Evolutionary conservation across 208 protist genomes (phyloP).

Genomic region (Acanthamoeba sp.): DNA sequence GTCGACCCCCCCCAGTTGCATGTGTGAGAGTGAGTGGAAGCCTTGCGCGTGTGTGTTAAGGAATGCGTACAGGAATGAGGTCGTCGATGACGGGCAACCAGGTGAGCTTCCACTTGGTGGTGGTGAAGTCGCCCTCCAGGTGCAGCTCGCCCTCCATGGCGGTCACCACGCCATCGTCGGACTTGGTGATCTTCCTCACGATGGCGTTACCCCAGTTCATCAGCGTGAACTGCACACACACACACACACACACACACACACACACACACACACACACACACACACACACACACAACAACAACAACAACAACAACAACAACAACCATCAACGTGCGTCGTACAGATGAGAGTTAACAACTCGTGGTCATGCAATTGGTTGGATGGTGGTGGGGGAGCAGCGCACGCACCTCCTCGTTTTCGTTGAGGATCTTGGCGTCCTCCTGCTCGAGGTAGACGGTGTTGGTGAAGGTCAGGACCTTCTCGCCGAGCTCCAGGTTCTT

Average conservation of each 20-base stretch:
- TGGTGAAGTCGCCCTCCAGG: slow-evolving; percentile 96
- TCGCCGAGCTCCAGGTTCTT: slow-evolving; percentile 95
- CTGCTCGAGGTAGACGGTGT: slow-evolving; percentile 71
- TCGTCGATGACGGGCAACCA: slow-evolving; percentile 92
- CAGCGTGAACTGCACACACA: slow-evolving; percentile 94
- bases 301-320: too few relatives aligned
- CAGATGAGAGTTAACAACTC: too few relatives aligned
- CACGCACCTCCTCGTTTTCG: slow-evolving; percentile 46
- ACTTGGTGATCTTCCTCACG: slow-evolving; percentile 85
- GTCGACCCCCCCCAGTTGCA: background rate
- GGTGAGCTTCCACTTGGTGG: slow-evolving; percentile 98
- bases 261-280: background rate
- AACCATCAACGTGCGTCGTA: too few relatives aligned
- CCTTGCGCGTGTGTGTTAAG: too few relatives aligned
- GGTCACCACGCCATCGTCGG: slow-evolving; percentile 42
- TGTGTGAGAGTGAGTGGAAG: too few relatives aligned
- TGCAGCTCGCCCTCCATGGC: slow-evolving; percentile 88
- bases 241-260: too few relatives aligned
- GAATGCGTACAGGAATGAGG: background rate
- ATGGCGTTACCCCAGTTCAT: slow-evolving; percentile 99
- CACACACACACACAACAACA: too few relatives aligned
- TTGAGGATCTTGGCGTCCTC: slow-evolving; percentile 46
- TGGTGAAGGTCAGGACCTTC: slow-evolving; percentile 90
- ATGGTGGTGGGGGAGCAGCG: too few relatives aligned
- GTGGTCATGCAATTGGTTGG: background rate